These are phyloP conservation scores for Panus rudis DNA, from an alignment of 768 basidiomycete genomes.

Conservation along the genomic window DNA sequence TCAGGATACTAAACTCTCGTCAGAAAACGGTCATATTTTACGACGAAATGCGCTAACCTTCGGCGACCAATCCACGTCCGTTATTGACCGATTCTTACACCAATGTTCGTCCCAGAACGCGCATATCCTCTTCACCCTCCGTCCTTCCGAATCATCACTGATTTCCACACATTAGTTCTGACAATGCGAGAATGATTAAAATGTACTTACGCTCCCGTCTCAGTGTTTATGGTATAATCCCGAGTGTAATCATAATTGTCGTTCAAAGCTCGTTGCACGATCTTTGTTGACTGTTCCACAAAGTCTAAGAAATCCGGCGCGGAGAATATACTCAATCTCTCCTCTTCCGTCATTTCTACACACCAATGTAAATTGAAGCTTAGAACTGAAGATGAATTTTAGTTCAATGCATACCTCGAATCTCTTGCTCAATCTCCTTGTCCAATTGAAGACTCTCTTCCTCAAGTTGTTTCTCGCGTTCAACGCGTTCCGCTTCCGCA, in stretches of 20 bases:
- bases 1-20: constrained; percentile 72
- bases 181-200: not conserved
- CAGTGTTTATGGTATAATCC: constrained; percentile 90
- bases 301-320: constrained; percentile 92
- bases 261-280: constrained; percentile 89
- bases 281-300: constrained; percentile 90
- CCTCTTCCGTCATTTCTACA: constrained; percentile 81
- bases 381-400: not conserved
- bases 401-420: constrained; percentile 48
- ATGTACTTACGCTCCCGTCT: constrained; percentile 67
- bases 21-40: not conserved
- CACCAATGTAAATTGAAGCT: not conserved
- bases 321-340: constrained; percentile 72
- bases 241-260: constrained; percentile 96
- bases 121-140: constrained; percentile 87
- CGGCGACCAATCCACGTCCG: constrained; percentile 96
- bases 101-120: constrained; percentile 89
- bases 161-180: constrained; percentile 1
- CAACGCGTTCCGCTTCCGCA: constrained; percentile 60
- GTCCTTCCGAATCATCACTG: constrained; percentile 88
- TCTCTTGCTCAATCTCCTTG: constrained; percentile 80
- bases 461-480: constrained; percentile 72
- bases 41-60: constrained; percentile 53
- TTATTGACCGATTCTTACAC: constrained; percentile 90
- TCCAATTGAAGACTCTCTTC: constrained; percentile 81